Conservation (phyloP, 257 asterid species). For the Lantana camara region DNA sequence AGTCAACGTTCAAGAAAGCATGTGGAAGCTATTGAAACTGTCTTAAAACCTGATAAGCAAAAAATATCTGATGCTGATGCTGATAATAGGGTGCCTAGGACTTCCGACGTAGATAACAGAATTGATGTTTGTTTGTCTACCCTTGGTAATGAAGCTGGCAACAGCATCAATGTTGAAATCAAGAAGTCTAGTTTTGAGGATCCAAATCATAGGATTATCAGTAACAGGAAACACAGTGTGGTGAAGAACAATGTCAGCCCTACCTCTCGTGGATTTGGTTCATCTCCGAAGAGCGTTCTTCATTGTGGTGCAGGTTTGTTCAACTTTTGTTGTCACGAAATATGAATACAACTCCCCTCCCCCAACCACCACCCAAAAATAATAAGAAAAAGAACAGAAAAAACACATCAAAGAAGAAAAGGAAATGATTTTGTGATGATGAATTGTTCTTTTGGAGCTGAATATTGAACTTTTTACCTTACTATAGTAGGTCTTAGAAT, state of each 20-base stretch:
- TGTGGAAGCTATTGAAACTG: conserved; percentile 53
- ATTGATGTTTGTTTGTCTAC: neutral
- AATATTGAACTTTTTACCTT: neutral
- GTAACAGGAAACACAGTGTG: conserved; percentile 23
- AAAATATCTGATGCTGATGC: conserved; percentile 7
- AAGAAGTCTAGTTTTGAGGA: conserved; percentile 19
- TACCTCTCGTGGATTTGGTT: conserved; percentile 34
- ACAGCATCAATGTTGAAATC: conserved; percentile 16
- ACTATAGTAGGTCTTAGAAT: neutral
- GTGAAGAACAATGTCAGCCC: conserved; percentile 5
- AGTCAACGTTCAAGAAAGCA: conserved; percentile 75
- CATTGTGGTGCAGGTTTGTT: conserved; percentile 42
- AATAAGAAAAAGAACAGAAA: too few relatives aligned
- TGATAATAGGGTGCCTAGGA: conserved; percentile 2
- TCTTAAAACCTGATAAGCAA: conserved; percentile 6
- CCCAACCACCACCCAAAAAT: too few relatives aligned
- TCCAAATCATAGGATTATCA: conserved; percentile 14
- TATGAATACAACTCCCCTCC: too few relatives aligned
- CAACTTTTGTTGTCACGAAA: too few relatives aligned
- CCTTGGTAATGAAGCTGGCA: conserved; percentile 27
- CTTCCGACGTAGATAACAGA: conserved; percentile 24
- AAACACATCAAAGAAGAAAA: too few relatives aligned
- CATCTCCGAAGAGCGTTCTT: conserved; percentile 52
- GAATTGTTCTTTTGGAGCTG: neutral
- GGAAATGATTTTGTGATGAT: neutral